phyloP scores from a whole-genome alignment of 179 eudicot genomes.

The Beta lomatogona region DNA sequence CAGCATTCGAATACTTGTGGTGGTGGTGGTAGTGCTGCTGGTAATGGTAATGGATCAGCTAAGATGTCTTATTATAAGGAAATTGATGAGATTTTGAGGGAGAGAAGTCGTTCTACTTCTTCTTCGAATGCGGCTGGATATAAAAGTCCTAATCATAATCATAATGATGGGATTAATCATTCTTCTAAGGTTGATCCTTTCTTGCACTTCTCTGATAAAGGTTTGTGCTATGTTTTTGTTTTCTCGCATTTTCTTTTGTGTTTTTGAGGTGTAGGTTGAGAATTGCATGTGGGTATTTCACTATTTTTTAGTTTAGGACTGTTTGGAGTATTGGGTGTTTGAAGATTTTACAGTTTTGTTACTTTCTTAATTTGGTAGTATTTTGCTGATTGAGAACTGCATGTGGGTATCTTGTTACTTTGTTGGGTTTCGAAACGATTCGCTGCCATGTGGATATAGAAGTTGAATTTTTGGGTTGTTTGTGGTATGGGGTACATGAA shows the following conservation, averaged over 20 bases:
- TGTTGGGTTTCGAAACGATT: not conserved
- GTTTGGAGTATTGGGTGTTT: not conserved
- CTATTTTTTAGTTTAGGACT: not conserved
- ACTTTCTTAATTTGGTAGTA: not conserved
- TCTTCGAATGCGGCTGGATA: conserved; percentile 12
- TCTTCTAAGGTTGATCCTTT: conserved; percentile 58
- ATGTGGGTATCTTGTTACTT: not conserved
- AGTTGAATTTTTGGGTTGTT: not conserved
- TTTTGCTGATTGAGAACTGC: not conserved
- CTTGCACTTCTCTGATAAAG: conserved; percentile 76
- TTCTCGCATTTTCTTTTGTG: not conserved
- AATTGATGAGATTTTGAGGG: conserved; percentile 70
- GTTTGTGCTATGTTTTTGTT: conserved; percentile 28
- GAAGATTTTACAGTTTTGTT: not conserved
- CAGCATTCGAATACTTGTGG: conserved; percentile 15
- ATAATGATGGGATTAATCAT: conserved; percentile 11
- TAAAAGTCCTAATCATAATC: conserved; percentile 32
- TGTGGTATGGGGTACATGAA: not conserved
- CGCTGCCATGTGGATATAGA: not conserved
- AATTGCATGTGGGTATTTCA: not conserved
- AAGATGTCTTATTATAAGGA: conserved; percentile 79
- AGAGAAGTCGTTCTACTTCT: conserved; percentile 40
- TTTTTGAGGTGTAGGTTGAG: not conserved
- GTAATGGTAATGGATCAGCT: conserved; percentile 30
- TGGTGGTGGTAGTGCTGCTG: not conserved